phyloP scores from a whole-genome alignment of 2,329 filamentous ascomycete species.

The Dactylellina leptospora region DNA sequence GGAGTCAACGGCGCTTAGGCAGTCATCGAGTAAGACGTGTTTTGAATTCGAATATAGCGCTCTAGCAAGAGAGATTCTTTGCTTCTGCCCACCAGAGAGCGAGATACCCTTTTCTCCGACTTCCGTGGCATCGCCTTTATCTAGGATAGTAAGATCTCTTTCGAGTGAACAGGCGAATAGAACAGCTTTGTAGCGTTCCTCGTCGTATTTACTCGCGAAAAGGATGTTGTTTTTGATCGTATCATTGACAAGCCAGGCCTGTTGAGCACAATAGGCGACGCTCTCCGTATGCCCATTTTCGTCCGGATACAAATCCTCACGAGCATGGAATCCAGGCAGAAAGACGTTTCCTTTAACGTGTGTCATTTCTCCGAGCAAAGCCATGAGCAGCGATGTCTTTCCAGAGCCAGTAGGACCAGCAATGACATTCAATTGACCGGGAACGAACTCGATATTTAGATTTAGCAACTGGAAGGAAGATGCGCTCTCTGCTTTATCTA shows the following conservation, averaged over 20 bases:
- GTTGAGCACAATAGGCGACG: conserved; percentile 94
- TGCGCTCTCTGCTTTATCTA: conserved; percentile 66
- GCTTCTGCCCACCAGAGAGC: conserved; percentile 95
- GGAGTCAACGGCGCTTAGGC: conserved; percentile 93
- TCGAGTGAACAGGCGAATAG: conserved; percentile 90
- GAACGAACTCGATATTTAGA: conserved; percentile 80
- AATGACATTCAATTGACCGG: conserved; percentile 90
- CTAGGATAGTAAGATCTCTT: conserved; percentile 88
- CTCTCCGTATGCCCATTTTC: conserved; percentile 88
- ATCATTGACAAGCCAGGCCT: conserved; percentile 95
- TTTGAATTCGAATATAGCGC: conserved; percentile 95
- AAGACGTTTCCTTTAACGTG: conserved; percentile 80
- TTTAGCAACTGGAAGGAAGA: conserved; percentile 82
- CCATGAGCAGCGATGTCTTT: conserved; percentile 96
- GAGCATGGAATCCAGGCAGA: conserved; percentile 83
- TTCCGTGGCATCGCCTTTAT: conserved; percentile 88
- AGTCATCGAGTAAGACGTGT: conserved; percentile 91
- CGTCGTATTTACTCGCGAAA: conserved; percentile 82
- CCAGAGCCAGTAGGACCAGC: conserved; percentile 92
- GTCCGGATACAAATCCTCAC: conserved; percentile 83
- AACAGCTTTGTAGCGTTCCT: conserved; percentile 84
- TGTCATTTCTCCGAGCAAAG: conserved; percentile 94
- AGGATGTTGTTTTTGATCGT: conserved; percentile 96
- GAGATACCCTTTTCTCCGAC: conserved; percentile 98
- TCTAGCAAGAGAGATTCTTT: conserved; percentile 94